Evolutionary conservation across 208 protist species (phyloP), one percentile per base, ranked within the genome.

Genomic region (Angomonas ambiguus): DNA sequence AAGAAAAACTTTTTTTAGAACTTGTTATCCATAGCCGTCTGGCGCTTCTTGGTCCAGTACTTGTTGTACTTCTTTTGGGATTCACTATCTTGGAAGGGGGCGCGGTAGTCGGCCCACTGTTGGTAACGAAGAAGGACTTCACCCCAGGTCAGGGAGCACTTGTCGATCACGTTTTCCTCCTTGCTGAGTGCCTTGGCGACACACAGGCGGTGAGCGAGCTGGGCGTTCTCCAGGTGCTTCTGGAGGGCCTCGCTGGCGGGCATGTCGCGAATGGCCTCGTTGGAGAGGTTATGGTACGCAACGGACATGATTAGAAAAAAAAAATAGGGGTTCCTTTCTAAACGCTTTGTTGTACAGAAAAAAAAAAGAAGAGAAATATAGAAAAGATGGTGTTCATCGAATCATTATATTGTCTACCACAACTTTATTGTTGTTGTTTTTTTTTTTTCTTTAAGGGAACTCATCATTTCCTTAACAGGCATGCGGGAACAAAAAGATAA

Each of bases 21-120:
- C 53, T 59, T 59, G 53, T 33, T 59, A 32, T 95, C 86, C 38
- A 83, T 83, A 28, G 74, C 75, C 0, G 57, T 70, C 73, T 83
- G 79, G 51, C 89, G 87, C 74, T 93, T 96, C 77, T 86, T 86
- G 20, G 83, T 92, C 90, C 90, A 96, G 77, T 82, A 93, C 77
- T 91, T 91, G 45, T 55, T 80, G 78, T 91, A 96, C 66, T 67
- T 80, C 63, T 74, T 78, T 74, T 87, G 76, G 31, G 87, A 76
- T 10, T 71, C 76, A 61, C 72, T 77, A 61, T 91, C 83, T 58
- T 91, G 77, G 66, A 96, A 96, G 10, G 90, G 82, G 22, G 84
- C 74, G 71, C 90, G 85, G 79, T 96, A 94, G 24, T 88, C 83
- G 41, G 85, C 48, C 85, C 87, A 96, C 74, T 91, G 83, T 58